phyloP scores from a whole-genome alignment of 345 rosid genomes.

The Carallia pectinifolia region DNA sequence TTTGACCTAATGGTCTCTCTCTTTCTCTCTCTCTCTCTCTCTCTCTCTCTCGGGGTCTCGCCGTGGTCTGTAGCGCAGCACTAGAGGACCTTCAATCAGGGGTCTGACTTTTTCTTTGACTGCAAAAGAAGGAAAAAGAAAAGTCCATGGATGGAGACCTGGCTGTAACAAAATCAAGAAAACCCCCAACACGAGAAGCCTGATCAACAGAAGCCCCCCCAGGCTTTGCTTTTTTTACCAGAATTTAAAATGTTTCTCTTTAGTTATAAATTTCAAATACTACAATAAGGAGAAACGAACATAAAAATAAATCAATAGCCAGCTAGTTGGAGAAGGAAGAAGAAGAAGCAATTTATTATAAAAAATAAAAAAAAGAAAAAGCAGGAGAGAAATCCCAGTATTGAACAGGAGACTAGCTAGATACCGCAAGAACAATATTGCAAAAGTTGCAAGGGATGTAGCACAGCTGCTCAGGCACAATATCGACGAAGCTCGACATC shows the following conservation, averaged over 20 bases:
- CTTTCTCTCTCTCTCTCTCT: neutral
- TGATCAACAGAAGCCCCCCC: slow-evolving; percentile 16
- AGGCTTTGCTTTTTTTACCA: slow-evolving; percentile 25
- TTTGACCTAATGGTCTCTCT: neutral
- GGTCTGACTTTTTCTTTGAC: slow-evolving; percentile 45
- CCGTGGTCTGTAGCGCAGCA: slow-evolving; percentile 10
- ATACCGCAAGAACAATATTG: slow-evolving; percentile 98
- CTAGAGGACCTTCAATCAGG: slow-evolving; percentile 14
- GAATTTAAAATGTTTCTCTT: slow-evolving; percentile 28
- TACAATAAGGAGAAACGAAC: neutral
- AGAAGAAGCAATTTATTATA: no score
- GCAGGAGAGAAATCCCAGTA: neutral
- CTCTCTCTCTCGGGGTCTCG: slow-evolving; percentile 1
- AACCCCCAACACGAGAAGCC: slow-evolving; percentile 23
- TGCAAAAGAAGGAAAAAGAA: slow-evolving; percentile 42
- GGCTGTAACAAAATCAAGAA: slow-evolving; percentile 36
- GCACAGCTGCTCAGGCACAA: slow-evolving; percentile 79
- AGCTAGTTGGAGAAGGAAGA: no score
- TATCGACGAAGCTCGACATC: slow-evolving; percentile 38
- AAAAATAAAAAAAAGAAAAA: no score
- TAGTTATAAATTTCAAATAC: slow-evolving; percentile 16
- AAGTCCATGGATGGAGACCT: slow-evolving; percentile 52
- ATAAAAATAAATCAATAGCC: no score
- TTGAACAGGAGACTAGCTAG: neutral
- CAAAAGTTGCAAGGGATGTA: slow-evolving; percentile 99